phyloP scores from a whole-genome alignment of 352 stramenopile genomes.

The Phytophthora multivora region DNA sequence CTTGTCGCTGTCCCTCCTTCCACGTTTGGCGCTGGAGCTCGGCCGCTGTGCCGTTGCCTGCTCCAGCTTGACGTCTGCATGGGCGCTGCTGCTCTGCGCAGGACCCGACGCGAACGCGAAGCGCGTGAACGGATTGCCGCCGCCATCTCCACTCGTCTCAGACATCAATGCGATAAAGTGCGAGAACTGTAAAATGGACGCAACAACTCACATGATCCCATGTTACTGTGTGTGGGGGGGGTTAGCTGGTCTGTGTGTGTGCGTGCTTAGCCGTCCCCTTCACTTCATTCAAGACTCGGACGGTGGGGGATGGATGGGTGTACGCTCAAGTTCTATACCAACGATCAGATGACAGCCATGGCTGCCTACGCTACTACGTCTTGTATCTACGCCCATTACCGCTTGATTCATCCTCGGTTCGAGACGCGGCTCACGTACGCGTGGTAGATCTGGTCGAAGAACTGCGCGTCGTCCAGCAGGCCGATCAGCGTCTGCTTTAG shows the following conservation, averaged over 20 bases:
- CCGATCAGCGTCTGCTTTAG: slow-evolving; percentile 86
- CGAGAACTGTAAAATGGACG: not conserved
- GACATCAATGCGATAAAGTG: slow-evolving; percentile 11
- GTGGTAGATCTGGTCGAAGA: slow-evolving; percentile 90
- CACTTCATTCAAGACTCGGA: slow-evolving; percentile 3
- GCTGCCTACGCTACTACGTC: slow-evolving; percentile 27
- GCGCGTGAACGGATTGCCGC: slow-evolving; percentile 62
- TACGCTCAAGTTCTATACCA: slow-evolving; percentile 39
- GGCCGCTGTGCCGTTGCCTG: not conserved
- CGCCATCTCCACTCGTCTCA: slow-evolving; percentile 11
- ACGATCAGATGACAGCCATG: slow-evolving; percentile 27
- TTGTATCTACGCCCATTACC: slow-evolving; percentile 28
- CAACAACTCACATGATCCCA: slow-evolving; percentile 26
- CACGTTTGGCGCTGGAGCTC: slow-evolving; percentile 23
- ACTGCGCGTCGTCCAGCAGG: slow-evolving; percentile 80
- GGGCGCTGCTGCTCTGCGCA: slow-evolving; percentile 2
- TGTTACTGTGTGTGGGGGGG: slow-evolving; percentile 31
- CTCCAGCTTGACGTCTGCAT: slow-evolving; percentile 19
- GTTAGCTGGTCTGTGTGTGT: slow-evolving; percentile 22
- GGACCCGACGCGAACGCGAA: slow-evolving; percentile 50
- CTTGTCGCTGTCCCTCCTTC: slow-evolving; percentile 11
- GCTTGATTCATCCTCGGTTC: slow-evolving; percentile 41
- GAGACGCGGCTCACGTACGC: slow-evolving; percentile 77
- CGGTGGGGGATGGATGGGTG: slow-evolving; percentile 11
- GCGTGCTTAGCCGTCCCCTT: slow-evolving; percentile 7